phyloP scores from a whole-genome alignment of 305 asterid species.

The Andrographis paniculata region DNA sequence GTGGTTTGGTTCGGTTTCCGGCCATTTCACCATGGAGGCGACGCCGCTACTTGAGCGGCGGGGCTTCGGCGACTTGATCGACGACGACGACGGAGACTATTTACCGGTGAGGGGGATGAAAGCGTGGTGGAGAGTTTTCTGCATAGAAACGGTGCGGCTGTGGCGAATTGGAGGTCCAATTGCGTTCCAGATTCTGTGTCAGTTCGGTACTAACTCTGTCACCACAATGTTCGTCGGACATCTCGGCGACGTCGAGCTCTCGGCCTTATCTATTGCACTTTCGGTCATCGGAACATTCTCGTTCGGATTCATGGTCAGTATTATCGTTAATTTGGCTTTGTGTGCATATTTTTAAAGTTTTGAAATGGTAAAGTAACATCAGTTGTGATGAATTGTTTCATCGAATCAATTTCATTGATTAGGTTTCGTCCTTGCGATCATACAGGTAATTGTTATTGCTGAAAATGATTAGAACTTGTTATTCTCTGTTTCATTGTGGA shows the following conservation, averaged over 20 bases:
- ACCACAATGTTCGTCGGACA: constrained; percentile 49
- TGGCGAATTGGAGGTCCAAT: constrained; percentile 50
- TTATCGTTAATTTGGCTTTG: neutral
- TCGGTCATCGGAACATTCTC: constrained; percentile 39
- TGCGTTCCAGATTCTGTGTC: constrained; percentile 48
- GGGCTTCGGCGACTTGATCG: constrained; percentile 25
- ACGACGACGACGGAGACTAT: constrained; percentile 39
- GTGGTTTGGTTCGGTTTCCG: too few species aligned
- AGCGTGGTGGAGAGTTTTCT: constrained; percentile 29
- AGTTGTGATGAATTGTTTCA: too few species aligned
- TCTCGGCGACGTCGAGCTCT: constrained; percentile 37
- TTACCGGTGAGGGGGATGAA: constrained; percentile 22
- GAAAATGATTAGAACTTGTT: too few species aligned
- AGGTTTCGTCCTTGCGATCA: too few species aligned
- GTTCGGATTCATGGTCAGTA: constrained; percentile 43
- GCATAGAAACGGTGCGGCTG: constrained; percentile 32
- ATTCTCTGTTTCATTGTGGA: too few species aligned
- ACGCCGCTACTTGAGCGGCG: constrained; percentile 31
- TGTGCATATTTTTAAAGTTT: too few species aligned
- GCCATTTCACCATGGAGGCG: constrained; percentile 23
- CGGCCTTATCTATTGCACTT: constrained; percentile 41
- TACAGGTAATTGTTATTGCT: too few species aligned
- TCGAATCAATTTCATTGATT: too few species aligned
- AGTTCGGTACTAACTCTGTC: constrained; percentile 34
- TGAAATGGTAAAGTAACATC: too few species aligned